Conservation (phyloP, 202 grass and related monocot genomes). For the Elaeis oleifera region DNA sequence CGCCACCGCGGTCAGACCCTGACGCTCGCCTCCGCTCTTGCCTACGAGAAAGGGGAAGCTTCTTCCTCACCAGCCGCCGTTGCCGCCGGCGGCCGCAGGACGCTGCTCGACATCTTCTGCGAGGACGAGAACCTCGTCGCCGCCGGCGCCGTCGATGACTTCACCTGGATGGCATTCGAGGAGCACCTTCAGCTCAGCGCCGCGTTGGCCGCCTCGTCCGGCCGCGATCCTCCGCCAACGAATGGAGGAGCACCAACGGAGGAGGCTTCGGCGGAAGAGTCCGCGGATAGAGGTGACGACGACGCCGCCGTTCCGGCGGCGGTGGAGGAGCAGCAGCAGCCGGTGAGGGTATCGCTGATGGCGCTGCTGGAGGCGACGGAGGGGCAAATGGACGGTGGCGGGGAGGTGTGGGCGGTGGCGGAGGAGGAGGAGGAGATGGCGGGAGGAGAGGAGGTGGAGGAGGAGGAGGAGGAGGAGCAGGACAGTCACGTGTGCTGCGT, state of each 20-base stretch:
- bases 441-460: too few relatives aligned
- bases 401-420: conserved; percentile 5
- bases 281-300: neutral
- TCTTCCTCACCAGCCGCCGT: neutral
- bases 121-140: conserved; percentile 18
- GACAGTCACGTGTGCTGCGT: conserved; percentile 52
- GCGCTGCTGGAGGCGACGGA: conserved; percentile 75
- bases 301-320: neutral
- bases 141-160: neutral
- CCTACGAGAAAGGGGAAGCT: conserved; percentile 16
- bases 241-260: too few relatives aligned
- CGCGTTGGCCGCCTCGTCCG: too few relatives aligned
- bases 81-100: conserved; percentile 15
- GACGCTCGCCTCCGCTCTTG: conserved; percentile 39
- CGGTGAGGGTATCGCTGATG: conserved; percentile 58
- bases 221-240: too few relatives aligned
- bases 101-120: conserved; percentile 43
- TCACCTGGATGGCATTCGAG: too few relatives aligned
- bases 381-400: conserved; percentile 25
- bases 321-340: neutral
- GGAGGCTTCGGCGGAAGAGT: neutral
- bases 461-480: too few relatives aligned
- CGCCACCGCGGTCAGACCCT: conserved; percentile 34
- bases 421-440: neutral
- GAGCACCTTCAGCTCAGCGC: too few relatives aligned